Percentiles rank a stretch among this genome's conserved stretches.
Conservation (phyloP, 2,329 filamentous ascomycete species). For the Fusarium piperis region DNA sequence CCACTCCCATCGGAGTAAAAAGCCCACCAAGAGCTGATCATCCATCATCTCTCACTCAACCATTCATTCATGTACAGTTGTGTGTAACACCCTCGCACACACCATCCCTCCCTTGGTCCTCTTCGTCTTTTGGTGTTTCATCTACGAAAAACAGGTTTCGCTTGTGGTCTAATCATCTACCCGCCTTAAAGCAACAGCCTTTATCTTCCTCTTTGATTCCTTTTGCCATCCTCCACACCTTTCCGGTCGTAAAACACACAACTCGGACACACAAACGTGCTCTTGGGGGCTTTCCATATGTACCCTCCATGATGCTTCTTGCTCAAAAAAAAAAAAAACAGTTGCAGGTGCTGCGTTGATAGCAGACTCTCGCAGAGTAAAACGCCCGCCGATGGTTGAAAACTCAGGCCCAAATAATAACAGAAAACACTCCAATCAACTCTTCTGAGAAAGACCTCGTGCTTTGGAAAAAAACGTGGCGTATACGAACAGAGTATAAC, state of each 20-base stretch:
- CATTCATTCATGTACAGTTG: neutral
- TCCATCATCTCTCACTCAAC: conserved; percentile 5
- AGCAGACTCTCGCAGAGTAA: conserved; percentile 8
- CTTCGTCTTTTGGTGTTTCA: conserved; percentile 1
- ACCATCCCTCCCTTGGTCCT: neutral
- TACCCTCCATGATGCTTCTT: conserved; percentile 27
- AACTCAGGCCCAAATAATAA: conserved; percentile 1
- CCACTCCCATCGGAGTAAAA: conserved; percentile 5
- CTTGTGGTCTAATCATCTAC: conserved; percentile 18
- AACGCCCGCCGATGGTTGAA: conserved; percentile 31
- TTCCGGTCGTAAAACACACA: neutral
- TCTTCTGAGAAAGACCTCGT: neutral
- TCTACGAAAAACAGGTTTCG: conserved; percentile 12
- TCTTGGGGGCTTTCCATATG: conserved; percentile 16
- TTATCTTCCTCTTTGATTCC: conserved; percentile 4
- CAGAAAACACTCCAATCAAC: neutral
- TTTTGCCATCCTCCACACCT: neutral
- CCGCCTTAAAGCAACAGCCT: neutral
- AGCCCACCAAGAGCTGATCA: neutral
- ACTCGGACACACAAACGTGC: conserved; percentile 3
- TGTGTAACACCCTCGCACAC: neutral
- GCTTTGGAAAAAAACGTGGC: neutral
- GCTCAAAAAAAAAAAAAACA: neutral
- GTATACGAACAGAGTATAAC: neutral
- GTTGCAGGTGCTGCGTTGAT: conserved; percentile 11